Base-by-base conservation (phyloP, 148 eudicot species). In the Rheum nobile region DNA sequence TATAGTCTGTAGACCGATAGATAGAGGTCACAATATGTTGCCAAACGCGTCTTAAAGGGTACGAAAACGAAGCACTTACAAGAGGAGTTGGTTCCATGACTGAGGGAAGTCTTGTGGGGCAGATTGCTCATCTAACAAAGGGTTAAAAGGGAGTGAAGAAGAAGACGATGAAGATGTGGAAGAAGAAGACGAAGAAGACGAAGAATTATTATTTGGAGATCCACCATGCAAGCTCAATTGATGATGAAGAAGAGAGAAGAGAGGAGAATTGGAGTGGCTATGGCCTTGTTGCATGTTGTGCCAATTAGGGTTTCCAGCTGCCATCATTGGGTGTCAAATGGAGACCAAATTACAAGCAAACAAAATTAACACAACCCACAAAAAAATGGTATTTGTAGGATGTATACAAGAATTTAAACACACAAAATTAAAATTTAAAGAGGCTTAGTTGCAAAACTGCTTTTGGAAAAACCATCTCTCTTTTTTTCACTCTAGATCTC, bases 71-170 rank as follows among this genome's bases (percentile, higher is more conserved):
- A 39, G n/a, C 0, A 72, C 75, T 72, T 52, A 72, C 75, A 72
- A 4, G n/a, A 72, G 65, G 22, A 72, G 44, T 72, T 72, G 75
- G 75, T 65, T 72, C 75, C 75, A 72, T 31, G 75, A 50, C 2
- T 72, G 75, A 24, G 75, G 75, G 28, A 46, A 44, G 32, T 71
- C 74, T 72, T 72, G 74, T 8, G 17, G 55, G 9, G 24, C 28
- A 52, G 75, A 52, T 34, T 65, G 70, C 6, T 65, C 70, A 65
- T 65, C 70, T 16, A 65, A 9, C 41, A 48, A 52, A 72, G 63
- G 54, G 65, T 72, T 48, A 19, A 50, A 72, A 52, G 75, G 61
- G 42, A 48, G 70, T 8, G 70, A 65, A 34, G 70, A 65, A 26
- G 67, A 28, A 14, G 70, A 19, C 1, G 70, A 65, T 10, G 70